These are phyloP conservation scores for Seminavis robusta DNA, from an alignment of 108 stramenopile species.

Conservation along the genomic window DNA sequence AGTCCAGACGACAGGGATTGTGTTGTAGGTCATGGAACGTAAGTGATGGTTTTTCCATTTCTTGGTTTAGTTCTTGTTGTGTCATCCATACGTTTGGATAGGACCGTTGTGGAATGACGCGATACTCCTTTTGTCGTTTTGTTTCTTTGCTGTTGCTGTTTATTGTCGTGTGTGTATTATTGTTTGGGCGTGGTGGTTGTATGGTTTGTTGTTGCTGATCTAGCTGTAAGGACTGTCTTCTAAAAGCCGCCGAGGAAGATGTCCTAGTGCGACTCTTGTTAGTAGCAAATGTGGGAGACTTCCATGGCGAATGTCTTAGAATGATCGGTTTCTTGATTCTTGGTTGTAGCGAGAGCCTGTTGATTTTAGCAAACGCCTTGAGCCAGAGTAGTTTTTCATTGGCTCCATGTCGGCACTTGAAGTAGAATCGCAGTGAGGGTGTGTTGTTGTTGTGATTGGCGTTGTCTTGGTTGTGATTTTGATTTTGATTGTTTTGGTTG, in stretches of 20 bases:
- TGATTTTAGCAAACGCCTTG: constrained; percentile 20
- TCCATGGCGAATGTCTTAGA: no score
- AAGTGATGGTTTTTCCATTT: constrained; percentile 39
- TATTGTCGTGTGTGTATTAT: neutral
- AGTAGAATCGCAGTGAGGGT: constrained; percentile 33
- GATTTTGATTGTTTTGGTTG: neutral
- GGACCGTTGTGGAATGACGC: constrained; percentile 49
- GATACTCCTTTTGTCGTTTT: constrained; percentile 30
- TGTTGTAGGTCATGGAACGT: constrained; percentile 39
- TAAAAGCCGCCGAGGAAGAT: constrained; percentile 10
- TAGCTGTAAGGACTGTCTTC: constrained; percentile 6
- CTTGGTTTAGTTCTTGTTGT: constrained; percentile 38
- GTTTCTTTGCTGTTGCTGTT: neutral
- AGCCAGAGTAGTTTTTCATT: constrained; percentile 58
- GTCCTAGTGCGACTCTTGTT: constrained; percentile 11
- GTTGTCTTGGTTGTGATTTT: neutral
- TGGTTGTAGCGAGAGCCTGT: constrained; percentile 12
- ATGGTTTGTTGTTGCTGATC: constrained; percentile 4
- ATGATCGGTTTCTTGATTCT: no score
- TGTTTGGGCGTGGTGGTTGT: neutral
- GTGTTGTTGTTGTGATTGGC: constrained; percentile 5
- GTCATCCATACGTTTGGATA: constrained; percentile 72
- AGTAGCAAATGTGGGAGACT: no score
- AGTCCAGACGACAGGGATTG: constrained; percentile 7
- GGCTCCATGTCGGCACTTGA: constrained; percentile 28